Evolutionary conservation across 176 grass and related monocot species (phyloP).

Genomic region (Olyra latifolia): DNA sequence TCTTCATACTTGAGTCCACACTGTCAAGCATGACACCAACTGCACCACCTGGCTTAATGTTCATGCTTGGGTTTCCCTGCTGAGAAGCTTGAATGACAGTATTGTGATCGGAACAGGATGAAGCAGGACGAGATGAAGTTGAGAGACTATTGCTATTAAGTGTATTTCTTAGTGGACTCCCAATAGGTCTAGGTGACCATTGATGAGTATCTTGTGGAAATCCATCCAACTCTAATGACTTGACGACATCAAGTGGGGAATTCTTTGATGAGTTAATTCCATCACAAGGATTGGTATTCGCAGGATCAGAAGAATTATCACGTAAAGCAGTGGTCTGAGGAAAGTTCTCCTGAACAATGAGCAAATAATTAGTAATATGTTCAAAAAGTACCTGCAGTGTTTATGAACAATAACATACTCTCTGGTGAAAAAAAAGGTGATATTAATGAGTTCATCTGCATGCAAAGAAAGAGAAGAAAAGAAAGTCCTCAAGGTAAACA

Average conservation of each 20-base stretch:
- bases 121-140: constrained; percentile 16
- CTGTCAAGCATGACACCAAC: constrained; percentile 29
- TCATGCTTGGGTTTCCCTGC: constrained; percentile 22
- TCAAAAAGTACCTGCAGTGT: neutral
- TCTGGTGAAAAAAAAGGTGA: neutral
- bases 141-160: constrained; percentile 14
- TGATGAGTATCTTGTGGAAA: constrained; percentile 30
- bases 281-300: constrained; percentile 40
- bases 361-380: constrained; percentile 13
- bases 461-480: neutral
- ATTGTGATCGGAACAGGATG: constrained; percentile 38
- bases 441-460: neutral
- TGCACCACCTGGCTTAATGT: constrained; percentile 22
- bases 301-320: constrained; percentile 52
- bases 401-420: constrained; percentile 18
- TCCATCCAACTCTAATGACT: constrained; percentile 27
- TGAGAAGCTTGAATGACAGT: constrained; percentile 20
- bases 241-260: constrained; percentile 38
- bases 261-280: constrained; percentile 36
- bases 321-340: constrained; percentile 42
- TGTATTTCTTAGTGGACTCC: constrained; percentile 35
- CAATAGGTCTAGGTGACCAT: constrained; percentile 2
- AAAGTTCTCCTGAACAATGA: constrained; percentile 56
- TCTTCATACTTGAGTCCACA: constrained; percentile 47
- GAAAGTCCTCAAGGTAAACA: neutral